These are phyloP conservation scores for Boletus rex-veris DNA, from an alignment of 768 basidiomycete species.

Conservation along the genomic window DNA sequence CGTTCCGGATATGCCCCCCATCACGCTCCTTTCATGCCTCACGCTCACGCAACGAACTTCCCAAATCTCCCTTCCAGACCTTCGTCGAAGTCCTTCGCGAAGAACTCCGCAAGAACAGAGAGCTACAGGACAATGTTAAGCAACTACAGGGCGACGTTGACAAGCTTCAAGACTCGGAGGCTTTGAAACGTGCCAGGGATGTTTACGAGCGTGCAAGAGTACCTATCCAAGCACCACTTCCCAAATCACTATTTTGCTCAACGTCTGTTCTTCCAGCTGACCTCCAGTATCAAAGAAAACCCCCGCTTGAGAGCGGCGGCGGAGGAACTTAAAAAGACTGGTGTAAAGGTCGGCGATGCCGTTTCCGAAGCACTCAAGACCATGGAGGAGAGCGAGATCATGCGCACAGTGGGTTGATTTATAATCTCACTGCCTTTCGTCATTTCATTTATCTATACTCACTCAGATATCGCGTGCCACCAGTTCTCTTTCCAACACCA, in stretches of 20 bases:
- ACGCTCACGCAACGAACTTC: slow-evolving; percentile 56
- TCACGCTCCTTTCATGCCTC: slow-evolving; percentile 61
- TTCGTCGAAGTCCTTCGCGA: slow-evolving; percentile 94
- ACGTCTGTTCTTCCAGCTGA: slow-evolving; percentile 52
- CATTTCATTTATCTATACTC: background rate
- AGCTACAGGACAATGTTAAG: slow-evolving; percentile 94
- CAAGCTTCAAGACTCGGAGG: slow-evolving; percentile 95
- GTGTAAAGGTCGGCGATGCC: slow-evolving; percentile 91
- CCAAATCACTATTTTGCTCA: slow-evolving; percentile 1
- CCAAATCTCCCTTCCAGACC: slow-evolving; percentile 92
- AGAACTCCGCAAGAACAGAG: slow-evolving; percentile 90
- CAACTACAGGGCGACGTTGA: slow-evolving; percentile 97
- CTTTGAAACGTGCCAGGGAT: slow-evolving; percentile 87
- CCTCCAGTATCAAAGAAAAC: slow-evolving; percentile 94
- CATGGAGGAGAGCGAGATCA: slow-evolving; percentile 93
- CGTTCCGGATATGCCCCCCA: slow-evolving; percentile 30
- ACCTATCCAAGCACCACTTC: slow-evolving; percentile 28
- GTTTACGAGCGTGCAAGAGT: slow-evolving; percentile 95
- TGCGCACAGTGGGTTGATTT: slow-evolving; percentile 66
- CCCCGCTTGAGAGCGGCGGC: slow-evolving; percentile 88
- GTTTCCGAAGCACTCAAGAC: slow-evolving; percentile 87
- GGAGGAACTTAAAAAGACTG: slow-evolving; percentile 85
- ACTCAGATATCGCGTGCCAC: slow-evolving; percentile 80
- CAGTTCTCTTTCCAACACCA: slow-evolving; percentile 79
- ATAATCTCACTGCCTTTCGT: background rate